Conservation (phyloP, 345 rosid genomes). For the Boechera stricta region DNA sequence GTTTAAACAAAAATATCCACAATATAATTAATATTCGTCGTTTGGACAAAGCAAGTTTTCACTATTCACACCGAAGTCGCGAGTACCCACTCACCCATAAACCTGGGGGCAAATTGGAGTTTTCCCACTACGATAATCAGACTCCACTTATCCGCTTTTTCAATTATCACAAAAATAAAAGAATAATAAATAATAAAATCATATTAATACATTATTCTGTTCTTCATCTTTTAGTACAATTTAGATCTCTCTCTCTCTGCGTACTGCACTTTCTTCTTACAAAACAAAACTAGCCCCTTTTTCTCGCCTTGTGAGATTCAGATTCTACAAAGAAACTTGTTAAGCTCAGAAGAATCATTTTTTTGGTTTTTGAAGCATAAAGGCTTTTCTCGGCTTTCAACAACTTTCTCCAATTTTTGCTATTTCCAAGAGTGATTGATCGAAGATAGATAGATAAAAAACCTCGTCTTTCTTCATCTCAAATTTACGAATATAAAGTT, state of each 20-base stretch:
- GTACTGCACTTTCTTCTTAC: neutral
- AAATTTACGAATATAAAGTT: neutral
- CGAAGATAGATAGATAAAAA: slow-evolving; percentile 19
- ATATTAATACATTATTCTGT: slow-evolving; percentile 23
- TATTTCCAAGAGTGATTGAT: slow-evolving; percentile 23
- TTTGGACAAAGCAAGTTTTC: slow-evolving; percentile 22
- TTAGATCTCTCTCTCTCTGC: slow-evolving; percentile 39
- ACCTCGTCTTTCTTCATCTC: slow-evolving; percentile 31
- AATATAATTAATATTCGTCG: neutral
- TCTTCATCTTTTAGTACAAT: slow-evolving; percentile 11
- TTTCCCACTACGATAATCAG: slow-evolving; percentile 28
- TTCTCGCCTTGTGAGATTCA: slow-evolving; percentile 32
- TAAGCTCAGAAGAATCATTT: neutral
- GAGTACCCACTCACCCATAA: slow-evolving; percentile 26
- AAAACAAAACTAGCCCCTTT: slow-evolving; percentile 19
- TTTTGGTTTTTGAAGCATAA: slow-evolving; percentile 10
- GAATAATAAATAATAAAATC: neutral
- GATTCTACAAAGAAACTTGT: slow-evolving; percentile 24
- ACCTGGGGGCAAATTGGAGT: slow-evolving; percentile 26
- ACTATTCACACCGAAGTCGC: slow-evolving; percentile 7
- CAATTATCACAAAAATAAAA: slow-evolving; percentile 20
- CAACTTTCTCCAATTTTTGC: neutral
- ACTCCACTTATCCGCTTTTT: slow-evolving; percentile 42
- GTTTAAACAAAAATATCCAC: slow-evolving; percentile 21
- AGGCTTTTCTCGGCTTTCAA: slow-evolving; percentile 25